These are phyloP conservation scores for Candida incommunis DNA, from an alignment of 805 yeast species.

Conservation along the genomic window DNA sequence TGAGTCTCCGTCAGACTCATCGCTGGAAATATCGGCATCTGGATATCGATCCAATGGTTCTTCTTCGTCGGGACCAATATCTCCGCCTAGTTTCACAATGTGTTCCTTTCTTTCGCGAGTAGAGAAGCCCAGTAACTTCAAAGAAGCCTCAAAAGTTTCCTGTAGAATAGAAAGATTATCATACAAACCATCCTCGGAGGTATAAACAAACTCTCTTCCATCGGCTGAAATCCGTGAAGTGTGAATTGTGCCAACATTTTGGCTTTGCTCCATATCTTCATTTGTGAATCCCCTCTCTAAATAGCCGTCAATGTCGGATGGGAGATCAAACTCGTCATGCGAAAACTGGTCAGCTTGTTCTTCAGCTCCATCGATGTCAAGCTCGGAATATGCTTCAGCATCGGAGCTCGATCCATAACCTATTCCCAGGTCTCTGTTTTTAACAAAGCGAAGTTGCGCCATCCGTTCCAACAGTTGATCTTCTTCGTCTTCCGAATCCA, in stretches of 20 bases:
- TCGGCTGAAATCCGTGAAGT: background rate
- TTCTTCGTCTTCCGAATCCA: background rate
- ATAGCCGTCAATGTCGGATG: slow-evolving; percentile 2
- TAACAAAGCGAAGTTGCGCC: background rate
- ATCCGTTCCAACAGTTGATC: background rate
- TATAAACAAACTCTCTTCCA: background rate
- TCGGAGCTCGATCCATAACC: background rate
- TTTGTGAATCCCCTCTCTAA: background rate
- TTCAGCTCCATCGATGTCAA: slow-evolving; percentile 8
- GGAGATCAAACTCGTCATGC: background rate
- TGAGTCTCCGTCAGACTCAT: slow-evolving; percentile 5
- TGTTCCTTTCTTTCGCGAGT: background rate
- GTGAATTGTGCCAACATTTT: background rate
- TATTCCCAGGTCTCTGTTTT: background rate
- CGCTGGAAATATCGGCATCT: background rate
- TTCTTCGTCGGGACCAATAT: background rate
- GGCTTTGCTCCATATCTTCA: background rate
- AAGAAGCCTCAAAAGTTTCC: background rate
- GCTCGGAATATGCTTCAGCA: background rate
- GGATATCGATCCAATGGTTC: background rate
- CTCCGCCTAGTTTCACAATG: background rate
- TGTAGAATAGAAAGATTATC: background rate
- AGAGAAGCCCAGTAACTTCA: background rate
- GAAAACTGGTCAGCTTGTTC: slow-evolving; percentile 6
- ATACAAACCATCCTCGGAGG: background rate